A percentile compares a stretch with the other conserved stretches of the same genome.
phyloP scores from a whole-genome alignment of 257 asterid species.

The Fraxinus anomala region DNA sequence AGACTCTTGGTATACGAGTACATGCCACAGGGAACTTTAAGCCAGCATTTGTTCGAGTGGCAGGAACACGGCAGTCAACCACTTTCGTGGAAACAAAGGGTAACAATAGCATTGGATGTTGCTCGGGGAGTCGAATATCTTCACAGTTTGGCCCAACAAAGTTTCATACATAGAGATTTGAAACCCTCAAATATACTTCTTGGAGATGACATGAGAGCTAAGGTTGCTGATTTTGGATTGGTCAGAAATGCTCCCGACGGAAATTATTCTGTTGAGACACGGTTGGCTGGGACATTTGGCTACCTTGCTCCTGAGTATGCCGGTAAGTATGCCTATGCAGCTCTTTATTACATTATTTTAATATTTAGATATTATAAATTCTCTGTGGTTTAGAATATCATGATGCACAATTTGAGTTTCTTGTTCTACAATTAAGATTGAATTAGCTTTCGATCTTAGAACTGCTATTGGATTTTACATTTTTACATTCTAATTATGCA shows the following conservation, averaged over 20 bases:
- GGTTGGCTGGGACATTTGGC: conserved; percentile 94
- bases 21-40: conserved; percentile 92
- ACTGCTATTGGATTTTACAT: too few species aligned
- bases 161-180: conserved; percentile 91
- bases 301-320: conserved; percentile 99
- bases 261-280: conserved; percentile 86
- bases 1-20: conserved; percentile 92
- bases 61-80: conserved; percentile 52
- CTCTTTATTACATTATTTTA: neutral
- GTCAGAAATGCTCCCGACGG: conserved; percentile 93
- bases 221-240: conserved; percentile 95
- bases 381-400: neutral
- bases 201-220: conserved; percentile 92
- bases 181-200: conserved; percentile 91
- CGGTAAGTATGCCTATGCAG: conserved; percentile 44
- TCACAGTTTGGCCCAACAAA: conserved; percentile 90
- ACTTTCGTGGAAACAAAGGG: conserved; percentile 85
- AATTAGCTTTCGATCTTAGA: too few species aligned
- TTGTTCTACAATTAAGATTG: too few species aligned
- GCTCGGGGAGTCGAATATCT: conserved; percentile 94
- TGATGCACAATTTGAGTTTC: too few species aligned
- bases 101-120: conserved; percentile 84
- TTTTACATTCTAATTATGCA: too few species aligned
- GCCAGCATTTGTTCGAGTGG: conserved; percentile 88
- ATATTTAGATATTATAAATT: neutral